A percentile compares a stretch with the other conserved stretches of the same genome.
phyloP scores from a whole-genome alignment of 2,329 filamentous ascomycete genomes.

The Botryosphaeria dothidea region DNA sequence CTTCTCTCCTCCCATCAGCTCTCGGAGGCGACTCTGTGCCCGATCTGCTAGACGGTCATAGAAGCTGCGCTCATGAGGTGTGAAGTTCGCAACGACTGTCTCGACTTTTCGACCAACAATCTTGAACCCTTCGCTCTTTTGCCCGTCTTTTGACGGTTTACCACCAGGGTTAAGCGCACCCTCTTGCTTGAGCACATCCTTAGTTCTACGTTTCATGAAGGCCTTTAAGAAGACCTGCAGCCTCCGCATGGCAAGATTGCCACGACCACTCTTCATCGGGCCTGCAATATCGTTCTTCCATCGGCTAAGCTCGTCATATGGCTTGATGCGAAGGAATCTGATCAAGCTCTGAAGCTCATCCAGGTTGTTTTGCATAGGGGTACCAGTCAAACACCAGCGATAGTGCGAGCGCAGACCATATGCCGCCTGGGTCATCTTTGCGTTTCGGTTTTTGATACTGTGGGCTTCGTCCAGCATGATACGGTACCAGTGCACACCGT shows the following conservation, averaged over 20 bases:
- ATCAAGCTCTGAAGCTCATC: slow-evolving; percentile 95
- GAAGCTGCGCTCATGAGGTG: slow-evolving; percentile 77
- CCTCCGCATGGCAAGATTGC: slow-evolving; percentile 83
- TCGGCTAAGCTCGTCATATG: slow-evolving; percentile 79
- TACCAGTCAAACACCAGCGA: slow-evolving; percentile 94
- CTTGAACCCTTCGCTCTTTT: slow-evolving; percentile 69
- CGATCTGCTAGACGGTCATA: slow-evolving; percentile 82
- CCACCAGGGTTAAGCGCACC: slow-evolving; percentile 77
- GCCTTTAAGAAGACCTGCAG: slow-evolving; percentile 83
- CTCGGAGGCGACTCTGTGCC: slow-evolving; percentile 81
- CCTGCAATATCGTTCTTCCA: slow-evolving; percentile 92
- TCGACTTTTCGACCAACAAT: slow-evolving; percentile 90
- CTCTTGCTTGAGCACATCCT: slow-evolving; percentile 90
- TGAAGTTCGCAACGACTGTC: slow-evolving; percentile 75
- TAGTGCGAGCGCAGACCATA: slow-evolving; percentile 84
- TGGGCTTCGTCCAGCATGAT: slow-evolving; percentile 96
- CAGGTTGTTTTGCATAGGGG: slow-evolving; percentile 97
- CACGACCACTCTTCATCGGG: slow-evolving; percentile 87
- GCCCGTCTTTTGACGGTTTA: slow-evolving; percentile 57
- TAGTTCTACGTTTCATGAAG: slow-evolving; percentile 98
- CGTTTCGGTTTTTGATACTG: slow-evolving; percentile 96
- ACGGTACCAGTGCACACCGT: slow-evolving; percentile 92
- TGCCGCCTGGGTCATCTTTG: slow-evolving; percentile 91
- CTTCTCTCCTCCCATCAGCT: slow-evolving; percentile 80
- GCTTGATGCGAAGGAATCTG: slow-evolving; percentile 87